Base-by-base conservation (phyloP, 441 rosid genomes). In the Theobroma grandiflorum region DNA sequence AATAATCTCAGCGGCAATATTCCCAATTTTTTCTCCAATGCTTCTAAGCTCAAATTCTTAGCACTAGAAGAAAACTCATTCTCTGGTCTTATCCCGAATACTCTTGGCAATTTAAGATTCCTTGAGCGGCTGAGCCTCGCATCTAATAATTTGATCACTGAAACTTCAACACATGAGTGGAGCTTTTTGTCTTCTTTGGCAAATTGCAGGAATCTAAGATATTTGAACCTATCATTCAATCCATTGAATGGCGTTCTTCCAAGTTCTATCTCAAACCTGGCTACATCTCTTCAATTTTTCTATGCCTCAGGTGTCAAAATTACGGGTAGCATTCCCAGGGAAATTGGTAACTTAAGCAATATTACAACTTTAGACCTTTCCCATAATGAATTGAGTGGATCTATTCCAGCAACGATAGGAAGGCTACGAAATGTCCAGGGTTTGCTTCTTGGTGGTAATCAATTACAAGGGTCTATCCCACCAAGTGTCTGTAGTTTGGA, bases 371-470 rank as follows among this genome's bases (percentile, higher is more conserved):
- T 76, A 11, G 0, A 2, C 37, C 20, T 80, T 15, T 22, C 38
- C 3, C 15, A 12, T 2, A 82, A 82, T 64, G 40, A 79, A 33
- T 31, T 79, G 5, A 53, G 5, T 14, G 78, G 80, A 9, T 14
- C 45, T 1, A 64, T 82, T 52, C 85, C 85, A 10, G 26, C 4
- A 12, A 15, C 80, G 42, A 15, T 83, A 16, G 78, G 80, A 6
- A 64, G 72, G n/a, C 7, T 83, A 26, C 47, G 33, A n/a, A 53
- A 49, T 3, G 63, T 83, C 9, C 85, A 80, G 69, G 81, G 72
- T 8, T 20, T 83, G 63, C 35, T n/a, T 69, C 45, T 81, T 38
- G 3, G 3, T 18, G 37, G 37, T 2, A 84, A 84, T 15, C 59
- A 37, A 37, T 45, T 84, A 38, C 31, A 62, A 78, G 80, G 75